These are phyloP conservation scores for Theobroma cacao DNA, from an alignment of 345 rosid genomes.

Conservation along the genomic window DNA sequence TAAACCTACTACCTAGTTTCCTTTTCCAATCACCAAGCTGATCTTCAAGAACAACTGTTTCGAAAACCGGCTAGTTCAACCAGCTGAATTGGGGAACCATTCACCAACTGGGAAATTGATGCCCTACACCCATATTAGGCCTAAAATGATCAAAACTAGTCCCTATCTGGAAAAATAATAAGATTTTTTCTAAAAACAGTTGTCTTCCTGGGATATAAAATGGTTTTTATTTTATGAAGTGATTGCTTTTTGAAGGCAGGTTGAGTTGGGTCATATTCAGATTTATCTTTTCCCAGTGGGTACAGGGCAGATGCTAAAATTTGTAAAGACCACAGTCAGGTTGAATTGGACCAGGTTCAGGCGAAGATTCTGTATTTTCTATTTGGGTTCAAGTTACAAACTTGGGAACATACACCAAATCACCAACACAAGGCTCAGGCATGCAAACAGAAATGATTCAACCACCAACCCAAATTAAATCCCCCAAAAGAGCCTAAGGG, in stretches of 20 bases:
- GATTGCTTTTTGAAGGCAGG: neutral
- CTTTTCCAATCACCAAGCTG: neutral
- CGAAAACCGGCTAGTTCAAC: neutral
- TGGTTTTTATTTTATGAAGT: neutral
- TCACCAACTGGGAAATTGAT: neutral
- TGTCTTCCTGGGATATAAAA: neutral
- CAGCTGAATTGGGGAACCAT: neutral
- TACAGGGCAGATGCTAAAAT: neutral
- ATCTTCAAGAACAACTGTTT: neutral
- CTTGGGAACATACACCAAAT: neutral
- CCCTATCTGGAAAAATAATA: neutral
- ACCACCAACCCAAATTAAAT: constrained; percentile 2
- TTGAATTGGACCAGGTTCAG: neutral
- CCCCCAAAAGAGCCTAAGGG: neutral
- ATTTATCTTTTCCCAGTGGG: neutral
- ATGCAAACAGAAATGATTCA: neutral
- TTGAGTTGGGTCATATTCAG: neutral
- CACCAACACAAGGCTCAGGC: constrained; percentile 4
- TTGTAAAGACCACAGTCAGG: neutral
- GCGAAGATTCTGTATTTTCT: neutral
- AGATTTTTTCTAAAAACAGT: neutral
- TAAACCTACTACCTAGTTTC: constrained; percentile 1
- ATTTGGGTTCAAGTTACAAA: neutral
- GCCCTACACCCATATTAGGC: neutral
- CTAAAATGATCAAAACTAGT: neutral